Percentiles rank a stretch among this genome's conserved stretches.
Evolutionary conservation across 345 rosid genomes (phyloP).

Genomic region (Pugionium dolabratum): DNA sequence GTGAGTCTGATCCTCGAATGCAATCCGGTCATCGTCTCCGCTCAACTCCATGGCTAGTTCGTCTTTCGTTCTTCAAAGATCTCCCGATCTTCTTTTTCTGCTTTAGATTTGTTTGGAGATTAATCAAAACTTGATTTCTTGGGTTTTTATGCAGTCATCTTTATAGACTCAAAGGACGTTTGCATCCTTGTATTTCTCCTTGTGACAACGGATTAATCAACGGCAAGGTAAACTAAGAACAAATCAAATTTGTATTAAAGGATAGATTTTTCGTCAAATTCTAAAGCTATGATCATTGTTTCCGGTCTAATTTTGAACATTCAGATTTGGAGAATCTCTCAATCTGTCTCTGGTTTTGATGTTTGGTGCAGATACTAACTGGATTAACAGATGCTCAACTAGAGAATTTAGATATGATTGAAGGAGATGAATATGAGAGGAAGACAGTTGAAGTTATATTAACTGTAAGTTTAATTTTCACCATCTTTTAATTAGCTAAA

Average conservation of each 20-base stretch:
- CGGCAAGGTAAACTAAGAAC: slow-evolving; percentile 41
- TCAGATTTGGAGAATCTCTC: no score
- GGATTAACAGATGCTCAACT: slow-evolving; percentile 69
- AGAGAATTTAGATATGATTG: slow-evolving; percentile 60
- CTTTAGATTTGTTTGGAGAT: not conserved
- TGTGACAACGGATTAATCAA: slow-evolving; percentile 46
- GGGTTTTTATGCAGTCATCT: slow-evolving; percentile 53
- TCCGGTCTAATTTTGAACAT: no score
- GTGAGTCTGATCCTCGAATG: slow-evolving; percentile 65
- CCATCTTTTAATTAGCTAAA: not conserved
- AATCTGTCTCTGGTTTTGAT: no score
- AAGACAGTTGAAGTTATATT: slow-evolving; percentile 57
- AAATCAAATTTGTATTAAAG: no score
- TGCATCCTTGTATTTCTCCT: slow-evolving; percentile 82
- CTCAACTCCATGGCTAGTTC: slow-evolving; percentile 66
- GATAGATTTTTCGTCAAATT: no score
- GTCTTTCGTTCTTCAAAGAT: slow-evolving; percentile 19
- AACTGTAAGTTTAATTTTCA: slow-evolving; percentile 41
- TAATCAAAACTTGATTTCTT: not conserved
- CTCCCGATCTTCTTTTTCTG: not conserved
- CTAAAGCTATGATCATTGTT: no score
- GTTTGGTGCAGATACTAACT: slow-evolving; percentile 54
- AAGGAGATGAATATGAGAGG: slow-evolving; percentile 73
- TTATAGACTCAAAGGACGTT: slow-evolving; percentile 79
- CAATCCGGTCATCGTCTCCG: slow-evolving; percentile 53